These are phyloP conservation scores for Venturia carpophila DNA, from an alignment of 2,329 filamentous ascomycete species.

Conservation along the genomic window DNA sequence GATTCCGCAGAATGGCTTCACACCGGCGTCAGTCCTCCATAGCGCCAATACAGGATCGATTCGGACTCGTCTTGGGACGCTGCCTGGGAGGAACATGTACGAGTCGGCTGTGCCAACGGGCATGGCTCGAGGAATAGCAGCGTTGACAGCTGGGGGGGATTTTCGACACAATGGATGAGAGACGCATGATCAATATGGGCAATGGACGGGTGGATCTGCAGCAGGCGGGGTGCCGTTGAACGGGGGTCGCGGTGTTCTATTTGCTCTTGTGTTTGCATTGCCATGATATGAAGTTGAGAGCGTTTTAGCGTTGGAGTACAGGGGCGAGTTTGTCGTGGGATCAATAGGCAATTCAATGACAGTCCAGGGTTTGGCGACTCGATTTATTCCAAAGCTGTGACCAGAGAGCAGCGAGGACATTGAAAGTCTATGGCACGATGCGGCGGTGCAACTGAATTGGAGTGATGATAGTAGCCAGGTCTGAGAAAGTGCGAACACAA, in stretches of 20 bases:
- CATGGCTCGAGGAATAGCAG: slow-evolving; percentile 14
- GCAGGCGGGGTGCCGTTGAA: neutral
- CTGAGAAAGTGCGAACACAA: neutral
- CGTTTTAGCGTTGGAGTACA: slow-evolving; percentile 6
- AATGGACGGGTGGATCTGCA: neutral
- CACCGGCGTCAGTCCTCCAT: neutral
- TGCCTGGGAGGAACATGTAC: neutral
- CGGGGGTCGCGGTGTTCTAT: neutral
- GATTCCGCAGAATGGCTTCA: neutral
- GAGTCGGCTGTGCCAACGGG: neutral
- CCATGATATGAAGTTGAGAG: neutral
- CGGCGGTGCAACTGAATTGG: neutral
- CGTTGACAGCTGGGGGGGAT: slow-evolving; percentile 14
- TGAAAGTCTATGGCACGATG: neutral
- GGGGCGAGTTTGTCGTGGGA: neutral
- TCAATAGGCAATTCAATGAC: neutral
- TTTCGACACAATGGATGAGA: slow-evolving; percentile 7
- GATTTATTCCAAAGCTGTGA: neutral
- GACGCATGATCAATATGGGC: neutral
- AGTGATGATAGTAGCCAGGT: too few relatives aligned
- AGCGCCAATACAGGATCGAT: neutral
- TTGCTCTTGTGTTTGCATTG: neutral
- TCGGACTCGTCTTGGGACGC: neutral
- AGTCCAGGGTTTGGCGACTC: neutral
- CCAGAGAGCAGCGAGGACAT: neutral